These are phyloP conservation scores for Boletus vermiculosoides DNA, from an alignment of 768 basidiomycete genomes.

Conservation along the genomic window DNA sequence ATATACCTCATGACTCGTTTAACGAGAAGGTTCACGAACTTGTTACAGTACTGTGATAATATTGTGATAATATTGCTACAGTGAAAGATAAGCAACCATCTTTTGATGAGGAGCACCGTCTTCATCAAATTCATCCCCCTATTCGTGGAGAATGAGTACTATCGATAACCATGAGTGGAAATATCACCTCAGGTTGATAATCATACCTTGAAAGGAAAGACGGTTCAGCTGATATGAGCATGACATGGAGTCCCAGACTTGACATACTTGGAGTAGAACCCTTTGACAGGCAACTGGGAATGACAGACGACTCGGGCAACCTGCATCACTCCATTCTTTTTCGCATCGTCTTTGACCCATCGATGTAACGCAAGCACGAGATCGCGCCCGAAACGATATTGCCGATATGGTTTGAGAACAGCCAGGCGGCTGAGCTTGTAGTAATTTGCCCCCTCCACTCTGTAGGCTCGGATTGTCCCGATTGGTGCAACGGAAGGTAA, in stretches of 20 bases:
- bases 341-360: constrained; percentile 49
- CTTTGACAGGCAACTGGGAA: constrained; percentile 67
- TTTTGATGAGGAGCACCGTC: constrained; percentile 86
- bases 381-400: constrained; percentile 59
- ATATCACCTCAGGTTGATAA: constrained; percentile 61
- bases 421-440: constrained; percentile 77
- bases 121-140: constrained; percentile 77
- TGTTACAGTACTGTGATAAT: constrained; percentile 25
- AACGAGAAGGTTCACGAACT: constrained; percentile 22
- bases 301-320: constrained; percentile 52
- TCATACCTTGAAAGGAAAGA: constrained; percentile 52
- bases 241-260: constrained; percentile 5
- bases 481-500: constrained; percentile 58
- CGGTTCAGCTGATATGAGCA: constrained; percentile 13
- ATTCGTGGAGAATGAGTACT: constrained; percentile 24
- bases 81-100: constrained; percentile 62
- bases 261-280: constrained; percentile 72
- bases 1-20: constrained; percentile 26
- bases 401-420: constrained; percentile 64
- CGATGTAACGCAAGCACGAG: constrained; percentile 64
- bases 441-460: constrained; percentile 39
- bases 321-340: constrained; percentile 21
- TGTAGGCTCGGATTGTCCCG: constrained; percentile 64
- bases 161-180: constrained; percentile 20
- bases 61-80: constrained; percentile 32